A percentile compares a stretch with the other conserved stretches of the same genome.
Evolutionary conservation across 2,329 filamentous ascomycete genomes (phyloP).

Genomic region (Myriosclerotinia curreyana): DNA sequence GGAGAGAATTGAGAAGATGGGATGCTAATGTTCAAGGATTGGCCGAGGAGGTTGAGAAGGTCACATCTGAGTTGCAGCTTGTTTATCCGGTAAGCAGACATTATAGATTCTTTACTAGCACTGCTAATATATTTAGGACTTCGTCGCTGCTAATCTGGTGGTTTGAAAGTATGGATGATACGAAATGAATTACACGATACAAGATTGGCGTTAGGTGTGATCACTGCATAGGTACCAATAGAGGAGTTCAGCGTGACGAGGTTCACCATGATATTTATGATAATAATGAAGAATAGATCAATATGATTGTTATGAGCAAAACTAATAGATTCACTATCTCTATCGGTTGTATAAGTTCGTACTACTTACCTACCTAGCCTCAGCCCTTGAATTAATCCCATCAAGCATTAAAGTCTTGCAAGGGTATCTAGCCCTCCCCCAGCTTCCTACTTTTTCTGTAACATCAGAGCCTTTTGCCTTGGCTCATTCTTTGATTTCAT

Average conservation of each 20-base stretch:
- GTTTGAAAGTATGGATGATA: conserved; percentile 36
- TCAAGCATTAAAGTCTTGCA: background rate
- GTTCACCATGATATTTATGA: conserved; percentile 19
- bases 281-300: conserved; percentile 13
- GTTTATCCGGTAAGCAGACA: conserved; percentile 65
- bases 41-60: conserved; percentile 84
- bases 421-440: background rate
- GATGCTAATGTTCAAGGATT: conserved; percentile 83
- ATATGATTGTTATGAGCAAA: conserved; percentile 5
- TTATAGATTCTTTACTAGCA: background rate
- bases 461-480: conserved; percentile 4
- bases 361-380: background rate
- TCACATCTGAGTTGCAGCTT: conserved; percentile 75
- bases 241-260: conserved; percentile 8
- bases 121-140: conserved; percentile 45
- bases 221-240: conserved; percentile 20
- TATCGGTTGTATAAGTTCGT: background rate
- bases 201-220: conserved; percentile 31
- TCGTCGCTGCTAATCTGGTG: conserved; percentile 54
- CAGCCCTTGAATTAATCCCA: background rate
- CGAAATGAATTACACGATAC: conserved; percentile 23
- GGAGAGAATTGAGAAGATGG: conserved; percentile 77
- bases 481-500: conserved; percentile 28
- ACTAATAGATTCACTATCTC: background rate
- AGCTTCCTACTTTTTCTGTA: background rate